These are phyloP conservation scores for Obba rivulosa DNA, from an alignment of 768 basidiomycete species.

Conservation along the genomic window DNA sequence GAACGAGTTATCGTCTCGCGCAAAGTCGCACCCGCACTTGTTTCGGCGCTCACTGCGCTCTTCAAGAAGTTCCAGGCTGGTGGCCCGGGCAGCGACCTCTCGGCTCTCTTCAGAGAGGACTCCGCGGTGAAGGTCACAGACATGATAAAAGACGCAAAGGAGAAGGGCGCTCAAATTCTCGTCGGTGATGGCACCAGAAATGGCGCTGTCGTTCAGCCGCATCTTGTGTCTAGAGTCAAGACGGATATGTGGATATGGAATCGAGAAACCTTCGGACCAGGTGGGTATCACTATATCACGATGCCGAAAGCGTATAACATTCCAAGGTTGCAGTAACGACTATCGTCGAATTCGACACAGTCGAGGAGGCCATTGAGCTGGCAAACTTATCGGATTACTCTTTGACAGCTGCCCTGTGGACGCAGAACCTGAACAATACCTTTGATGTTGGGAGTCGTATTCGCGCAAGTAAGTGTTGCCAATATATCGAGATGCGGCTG, in stretches of 20 bases:
- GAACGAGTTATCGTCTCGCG: slow-evolving; percentile 52
- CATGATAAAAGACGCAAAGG: slow-evolving; percentile 40
- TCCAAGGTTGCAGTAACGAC: slow-evolving; percentile 31
- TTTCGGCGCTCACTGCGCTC: slow-evolving; percentile 29
- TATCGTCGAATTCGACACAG: slow-evolving; percentile 39
- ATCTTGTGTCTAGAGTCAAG: slow-evolving; percentile 42
- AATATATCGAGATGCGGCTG: no score
- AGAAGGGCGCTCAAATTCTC: slow-evolving; percentile 40
- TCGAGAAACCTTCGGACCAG: slow-evolving; percentile 58
- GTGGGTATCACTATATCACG: slow-evolving; percentile 20
- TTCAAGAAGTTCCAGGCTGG: slow-evolving; percentile 34
- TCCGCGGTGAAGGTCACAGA: slow-evolving; percentile 41
- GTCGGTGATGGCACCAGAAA: slow-evolving; percentile 37
- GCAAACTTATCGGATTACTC: slow-evolving; percentile 53
- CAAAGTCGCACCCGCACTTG: slow-evolving; percentile 31
- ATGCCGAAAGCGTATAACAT: not conserved
- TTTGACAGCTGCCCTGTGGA: slow-evolving; percentile 49
- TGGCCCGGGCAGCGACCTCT: slow-evolving; percentile 27
- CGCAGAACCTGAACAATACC: slow-evolving; percentile 37
- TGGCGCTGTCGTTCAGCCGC: slow-evolving; percentile 44
- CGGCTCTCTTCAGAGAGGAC: slow-evolving; percentile 37
- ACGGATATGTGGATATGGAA: slow-evolving; percentile 51
- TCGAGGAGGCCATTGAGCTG: slow-evolving; percentile 50
- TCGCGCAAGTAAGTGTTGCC: slow-evolving; percentile 34
- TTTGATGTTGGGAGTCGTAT: slow-evolving; percentile 42